phyloP scores from a whole-genome alignment of 2,329 filamentous ascomycete genomes.

The Pseudocercospora vitis region DNA sequence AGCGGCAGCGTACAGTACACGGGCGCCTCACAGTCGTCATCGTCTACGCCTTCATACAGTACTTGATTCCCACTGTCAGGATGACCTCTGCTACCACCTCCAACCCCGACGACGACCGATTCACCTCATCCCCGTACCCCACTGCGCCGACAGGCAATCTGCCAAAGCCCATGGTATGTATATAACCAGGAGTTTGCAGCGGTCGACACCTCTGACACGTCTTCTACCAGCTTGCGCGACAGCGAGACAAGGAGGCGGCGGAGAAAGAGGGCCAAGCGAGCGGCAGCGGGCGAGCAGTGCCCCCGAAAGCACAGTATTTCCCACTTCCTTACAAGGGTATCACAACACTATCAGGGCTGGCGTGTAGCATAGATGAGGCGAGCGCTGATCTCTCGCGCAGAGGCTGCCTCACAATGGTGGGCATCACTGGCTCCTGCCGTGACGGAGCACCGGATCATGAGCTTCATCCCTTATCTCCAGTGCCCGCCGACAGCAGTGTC shows the following conservation, averaged over 20 bases:
- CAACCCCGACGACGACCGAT: conserved; percentile 21
- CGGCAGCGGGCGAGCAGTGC: too few species aligned
- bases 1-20: too few species aligned
- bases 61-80: too few species aligned
- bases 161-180: conserved; percentile 25
- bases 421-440: conserved; percentile 74
- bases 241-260: conserved; percentile 34
- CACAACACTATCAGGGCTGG: not conserved
- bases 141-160: conserved; percentile 16
- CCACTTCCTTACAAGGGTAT: conserved; percentile 54
- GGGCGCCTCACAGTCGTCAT: too few species aligned
- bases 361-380: conserved; percentile 7
- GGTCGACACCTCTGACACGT: not conserved
- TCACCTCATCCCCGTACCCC: conserved; percentile 15
- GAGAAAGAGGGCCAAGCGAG: conserved; percentile 21
- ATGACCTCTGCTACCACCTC: conserved; percentile 36
- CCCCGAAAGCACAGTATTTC: conserved; percentile 52
- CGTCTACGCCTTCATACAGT: too few species aligned
- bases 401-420: conserved; percentile 95
- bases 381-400: conserved; percentile 37
- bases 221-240: conserved; percentile 38
- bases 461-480: conserved; percentile 78
- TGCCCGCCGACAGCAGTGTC: conserved; percentile 64
- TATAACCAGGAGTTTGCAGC: too few species aligned
- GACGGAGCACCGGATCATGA: conserved; percentile 86